Evolutionary conservation across 2,329 filamentous ascomycete species (phyloP).

Genomic region (Fusarium irregulare): DNA sequence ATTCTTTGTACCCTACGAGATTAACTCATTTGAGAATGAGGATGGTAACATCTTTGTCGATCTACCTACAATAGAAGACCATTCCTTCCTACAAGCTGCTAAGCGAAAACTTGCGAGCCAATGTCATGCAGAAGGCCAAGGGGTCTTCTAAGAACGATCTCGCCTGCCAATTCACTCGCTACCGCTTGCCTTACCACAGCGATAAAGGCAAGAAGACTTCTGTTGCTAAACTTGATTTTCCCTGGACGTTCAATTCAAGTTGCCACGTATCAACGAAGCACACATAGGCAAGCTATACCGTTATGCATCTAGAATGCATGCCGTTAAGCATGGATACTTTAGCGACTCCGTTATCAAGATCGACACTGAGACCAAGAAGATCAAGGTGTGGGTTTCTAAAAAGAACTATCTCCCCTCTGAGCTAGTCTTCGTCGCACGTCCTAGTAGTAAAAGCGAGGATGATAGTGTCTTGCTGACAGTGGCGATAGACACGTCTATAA

Average conservation of each 20-base stretch:
- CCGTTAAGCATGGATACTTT: conserved; percentile 8
- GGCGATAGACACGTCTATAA: background rate
- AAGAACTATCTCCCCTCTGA: background rate
- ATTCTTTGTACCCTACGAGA: conserved; percentile 18
- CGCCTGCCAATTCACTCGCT: conserved; percentile 15
- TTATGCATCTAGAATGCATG: conserved; percentile 15
- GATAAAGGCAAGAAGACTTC: background rate
- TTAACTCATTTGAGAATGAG: conserved; percentile 17
- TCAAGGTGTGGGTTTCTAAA: background rate
- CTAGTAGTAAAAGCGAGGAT: background rate
- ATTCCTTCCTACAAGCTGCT: background rate
- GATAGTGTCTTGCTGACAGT: background rate
- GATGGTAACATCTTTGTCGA: conserved; percentile 18
- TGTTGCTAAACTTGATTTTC: conserved; percentile 7
- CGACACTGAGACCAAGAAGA: conserved; percentile 5
- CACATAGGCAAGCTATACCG: conserved; percentile 9
- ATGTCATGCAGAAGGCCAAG: conserved; percentile 8
- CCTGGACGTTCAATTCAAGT: background rate
- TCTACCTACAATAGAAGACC: conserved; percentile 1
- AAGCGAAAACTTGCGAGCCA: conserved; percentile 20
- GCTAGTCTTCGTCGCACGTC: background rate
- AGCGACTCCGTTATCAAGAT: conserved; percentile 28
- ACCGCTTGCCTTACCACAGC: conserved; percentile 8
- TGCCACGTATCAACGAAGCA: background rate
- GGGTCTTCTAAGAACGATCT: conserved; percentile 5